phyloP scores from a whole-genome alignment of 2,329 filamentous ascomycete species.

The Paraphoma chrysanthemicola region DNA sequence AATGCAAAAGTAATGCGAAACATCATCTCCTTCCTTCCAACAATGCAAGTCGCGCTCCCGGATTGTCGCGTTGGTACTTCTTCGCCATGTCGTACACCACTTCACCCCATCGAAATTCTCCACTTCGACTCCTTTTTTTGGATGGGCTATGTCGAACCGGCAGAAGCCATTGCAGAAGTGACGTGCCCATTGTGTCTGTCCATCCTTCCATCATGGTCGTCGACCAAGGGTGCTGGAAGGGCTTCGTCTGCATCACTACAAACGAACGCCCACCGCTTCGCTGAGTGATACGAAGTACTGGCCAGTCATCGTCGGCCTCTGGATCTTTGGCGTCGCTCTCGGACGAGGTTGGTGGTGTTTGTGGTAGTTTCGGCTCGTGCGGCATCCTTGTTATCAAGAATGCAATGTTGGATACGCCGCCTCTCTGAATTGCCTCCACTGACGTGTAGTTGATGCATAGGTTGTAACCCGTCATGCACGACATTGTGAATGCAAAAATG shows the following conservation, averaged over 20 bases:
- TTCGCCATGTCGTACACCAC: constrained; percentile 55
- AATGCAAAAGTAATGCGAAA: constrained; percentile 9
- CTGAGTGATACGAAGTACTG: constrained; percentile 27
- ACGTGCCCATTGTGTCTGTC: constrained; percentile 78
- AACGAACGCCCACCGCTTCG: constrained; percentile 65
- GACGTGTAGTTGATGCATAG: constrained; percentile 79
- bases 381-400: constrained; percentile 57
- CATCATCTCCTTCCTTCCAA: constrained; percentile 14
- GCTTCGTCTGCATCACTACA: constrained; percentile 75
- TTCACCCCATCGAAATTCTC: constrained; percentile 73
- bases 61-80: constrained; percentile 33
- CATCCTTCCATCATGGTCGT: constrained; percentile 75
- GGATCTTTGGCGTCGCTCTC: constrained; percentile 8
- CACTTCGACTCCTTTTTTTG: constrained; percentile 68
- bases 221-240: constrained; percentile 86
- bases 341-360: constrained; percentile 17
- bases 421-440: constrained; percentile 74
- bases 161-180: constrained; percentile 77
- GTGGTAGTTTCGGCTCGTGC: constrained; percentile 11
- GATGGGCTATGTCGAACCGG: constrained; percentile 80
- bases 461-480: constrained; percentile 72
- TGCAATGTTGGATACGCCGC: constrained; percentile 73
- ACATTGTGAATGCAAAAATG: constrained; percentile 83
- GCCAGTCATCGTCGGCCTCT: constrained; percentile 25
- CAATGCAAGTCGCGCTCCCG: constrained; percentile 23